These are phyloP conservation scores for Fusarium xyrophilum DNA, from an alignment of 2,329 filamentous ascomycete species.

Conservation along the genomic window DNA sequence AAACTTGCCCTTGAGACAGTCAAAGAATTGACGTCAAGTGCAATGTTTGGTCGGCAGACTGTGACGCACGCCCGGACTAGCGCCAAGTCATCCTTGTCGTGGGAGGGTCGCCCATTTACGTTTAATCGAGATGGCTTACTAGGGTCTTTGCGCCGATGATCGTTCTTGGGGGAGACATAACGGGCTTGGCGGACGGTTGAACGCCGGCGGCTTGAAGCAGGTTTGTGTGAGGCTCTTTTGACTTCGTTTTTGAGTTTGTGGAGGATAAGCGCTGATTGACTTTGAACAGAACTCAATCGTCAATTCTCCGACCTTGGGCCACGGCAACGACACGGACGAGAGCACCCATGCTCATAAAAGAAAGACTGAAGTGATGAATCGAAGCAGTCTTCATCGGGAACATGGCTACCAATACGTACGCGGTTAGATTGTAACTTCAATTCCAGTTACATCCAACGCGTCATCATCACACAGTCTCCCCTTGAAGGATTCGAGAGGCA, in stretches of 20 bases:
- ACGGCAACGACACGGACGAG: accelerated
- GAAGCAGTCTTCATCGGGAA: no score
- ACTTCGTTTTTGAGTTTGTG: neutral
- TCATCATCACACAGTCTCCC: neutral
- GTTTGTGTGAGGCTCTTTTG: neutral
- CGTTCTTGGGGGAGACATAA: neutral
- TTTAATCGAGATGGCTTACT: conserved; percentile 18
- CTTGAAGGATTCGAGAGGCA: conserved; percentile 1
- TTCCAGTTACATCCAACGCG: neutral
- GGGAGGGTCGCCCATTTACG: conserved; percentile 26
- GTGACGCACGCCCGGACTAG: conserved; percentile 35
- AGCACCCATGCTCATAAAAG: neutral
- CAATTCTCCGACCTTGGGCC: accelerated
- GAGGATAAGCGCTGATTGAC: neutral
- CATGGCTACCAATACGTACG: neutral
- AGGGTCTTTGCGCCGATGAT: conserved; percentile 3
- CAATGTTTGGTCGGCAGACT: conserved; percentile 4
- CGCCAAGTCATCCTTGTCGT: conserved; percentile 22
- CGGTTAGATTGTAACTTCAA: neutral
- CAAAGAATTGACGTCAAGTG: conserved; percentile 28
- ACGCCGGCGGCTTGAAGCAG: neutral
- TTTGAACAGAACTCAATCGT: neutral
- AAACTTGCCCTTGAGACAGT: conserved; percentile 3
- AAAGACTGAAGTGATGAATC: accelerated
- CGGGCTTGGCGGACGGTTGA: neutral